Evolutionary conservation across 768 basidiomycete species (phyloP).

Genomic region (Xerocomellus intermedius): DNA sequence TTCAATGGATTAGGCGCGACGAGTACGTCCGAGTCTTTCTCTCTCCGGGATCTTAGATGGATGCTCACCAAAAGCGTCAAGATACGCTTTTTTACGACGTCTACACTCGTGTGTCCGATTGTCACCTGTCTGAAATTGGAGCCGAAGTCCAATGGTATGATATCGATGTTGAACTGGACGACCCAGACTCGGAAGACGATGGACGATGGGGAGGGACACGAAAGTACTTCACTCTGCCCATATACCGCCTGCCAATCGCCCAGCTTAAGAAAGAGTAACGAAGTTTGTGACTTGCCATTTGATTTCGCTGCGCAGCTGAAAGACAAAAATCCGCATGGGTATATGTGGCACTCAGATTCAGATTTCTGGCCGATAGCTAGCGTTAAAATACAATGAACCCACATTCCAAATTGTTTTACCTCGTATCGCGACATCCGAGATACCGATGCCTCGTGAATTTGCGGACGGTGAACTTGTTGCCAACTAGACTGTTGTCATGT

Average conservation of each 20-base stretch:
- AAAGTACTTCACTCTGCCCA: slow-evolving; percentile 73
- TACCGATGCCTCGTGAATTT: no score
- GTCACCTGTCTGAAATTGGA: slow-evolving; percentile 83
- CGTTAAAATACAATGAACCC: neutral
- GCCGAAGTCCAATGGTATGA: slow-evolving; percentile 80
- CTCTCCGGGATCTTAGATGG: neutral
- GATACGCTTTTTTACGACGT: slow-evolving; percentile 90
- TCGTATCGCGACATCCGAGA: no score
- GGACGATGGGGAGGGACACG: slow-evolving; percentile 76
- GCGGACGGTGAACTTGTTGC: neutral
- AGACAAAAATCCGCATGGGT: neutral
- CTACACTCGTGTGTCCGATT: slow-evolving; percentile 78
- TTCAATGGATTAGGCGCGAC: slow-evolving; percentile 98
- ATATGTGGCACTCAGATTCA: no score
- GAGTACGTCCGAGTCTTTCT: slow-evolving; percentile 47
- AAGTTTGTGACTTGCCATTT: neutral
- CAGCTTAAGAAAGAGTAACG: slow-evolving; percentile 25
- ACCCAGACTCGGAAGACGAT: slow-evolving; percentile 32
- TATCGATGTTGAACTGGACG: slow-evolving; percentile 60
- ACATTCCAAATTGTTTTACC: neutral
- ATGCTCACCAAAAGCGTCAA: slow-evolving; percentile 31
- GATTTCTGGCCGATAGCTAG: no score
- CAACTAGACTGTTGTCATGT: slow-evolving; percentile 20
- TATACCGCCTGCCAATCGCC: slow-evolving; percentile 68
- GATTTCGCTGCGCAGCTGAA: neutral